Conservation (phyloP, 192 early-diverging fungal genomes). For the Chytriomyces confervae region DNA sequence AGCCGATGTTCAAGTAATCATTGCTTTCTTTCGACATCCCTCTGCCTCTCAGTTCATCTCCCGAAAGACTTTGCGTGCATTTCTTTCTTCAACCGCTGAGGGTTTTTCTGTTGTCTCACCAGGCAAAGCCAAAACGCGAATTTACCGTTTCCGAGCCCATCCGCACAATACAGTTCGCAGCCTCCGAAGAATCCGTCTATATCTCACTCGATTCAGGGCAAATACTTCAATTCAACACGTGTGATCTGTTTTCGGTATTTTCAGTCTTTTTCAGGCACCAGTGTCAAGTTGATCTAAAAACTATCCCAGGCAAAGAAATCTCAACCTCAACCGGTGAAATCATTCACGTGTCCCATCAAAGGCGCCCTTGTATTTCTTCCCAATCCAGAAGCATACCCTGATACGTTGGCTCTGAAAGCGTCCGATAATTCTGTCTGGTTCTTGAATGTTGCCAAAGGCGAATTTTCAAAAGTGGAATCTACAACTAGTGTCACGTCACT, state of each 20-base stretch:
- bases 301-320: not conserved
- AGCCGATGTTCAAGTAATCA: no score
- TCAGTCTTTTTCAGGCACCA: not conserved
- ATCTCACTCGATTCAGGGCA: slow-evolving; percentile 12
- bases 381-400: slow-evolving; percentile 37
- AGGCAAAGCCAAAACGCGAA: no score
- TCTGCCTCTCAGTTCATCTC: no score
- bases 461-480: not conserved
- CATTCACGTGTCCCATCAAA: slow-evolving; percentile 2
- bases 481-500: slow-evolving; percentile 38
- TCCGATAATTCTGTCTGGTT: slow-evolving; percentile 7
- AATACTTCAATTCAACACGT: not conserved
- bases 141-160: no score
- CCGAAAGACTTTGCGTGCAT: no score
- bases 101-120: no score
- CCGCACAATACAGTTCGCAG: not conserved
- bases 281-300: not conserved
- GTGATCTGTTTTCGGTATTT: not conserved
- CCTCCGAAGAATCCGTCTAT: slow-evolving; percentile 5
- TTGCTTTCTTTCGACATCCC: no score
- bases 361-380: slow-evolving; percentile 16
- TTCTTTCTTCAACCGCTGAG: no score
- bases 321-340: not conserved
- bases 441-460: not conserved
- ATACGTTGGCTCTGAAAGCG: slow-evolving; percentile 3